Conservation (phyloP, 164 flowering plant genomes). For the Cinnamomum chago region DNA sequence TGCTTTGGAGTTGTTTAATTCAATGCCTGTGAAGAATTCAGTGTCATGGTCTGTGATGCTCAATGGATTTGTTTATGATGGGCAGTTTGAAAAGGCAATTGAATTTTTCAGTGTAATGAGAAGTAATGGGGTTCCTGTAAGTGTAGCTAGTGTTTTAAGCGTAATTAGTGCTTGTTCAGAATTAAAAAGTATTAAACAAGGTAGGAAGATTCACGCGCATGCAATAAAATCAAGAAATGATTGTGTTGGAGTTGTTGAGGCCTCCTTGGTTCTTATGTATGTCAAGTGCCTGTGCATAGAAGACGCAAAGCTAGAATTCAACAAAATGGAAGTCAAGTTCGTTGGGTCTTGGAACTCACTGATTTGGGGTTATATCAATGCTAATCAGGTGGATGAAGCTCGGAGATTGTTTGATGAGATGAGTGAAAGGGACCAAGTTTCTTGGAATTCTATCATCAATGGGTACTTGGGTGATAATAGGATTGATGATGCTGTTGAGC, state of each 20-base stretch:
- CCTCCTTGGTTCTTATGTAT: slow-evolving; percentile 8
- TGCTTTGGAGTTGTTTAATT: slow-evolving; percentile 9
- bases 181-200: neutral
- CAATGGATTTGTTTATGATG: neutral
- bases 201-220: slow-evolving; percentile 2
- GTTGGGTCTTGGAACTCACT: slow-evolving; percentile 10
- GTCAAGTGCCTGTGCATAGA: slow-evolving; percentile 4
- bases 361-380: slow-evolving; percentile 5
- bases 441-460: slow-evolving; percentile 4
- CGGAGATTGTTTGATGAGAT: slow-evolving; percentile 10
- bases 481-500: slow-evolving; percentile 7
- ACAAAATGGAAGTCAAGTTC: slow-evolving; percentile 1
- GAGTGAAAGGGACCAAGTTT: slow-evolving; percentile 1
- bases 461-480: slow-evolving; percentile 6
- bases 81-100: slow-evolving; percentile 1
- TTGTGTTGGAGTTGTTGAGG: slow-evolving; percentile 2
- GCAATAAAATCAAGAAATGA: slow-evolving; percentile 4
- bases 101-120: slow-evolving; percentile 3
- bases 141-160: neutral
- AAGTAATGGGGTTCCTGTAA: slow-evolving; percentile 1
- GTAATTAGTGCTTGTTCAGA: slow-evolving; percentile 11
- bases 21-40: slow-evolving; percentile 2
- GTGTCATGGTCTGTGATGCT: slow-evolving; percentile 8
- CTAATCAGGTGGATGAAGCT: slow-evolving; percentile 3
- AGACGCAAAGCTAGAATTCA: slow-evolving; percentile 10